Base-by-base conservation (phyloP, 2,329 filamentous ascomycete genomes). In the Colletotrichum sp. region DNA sequence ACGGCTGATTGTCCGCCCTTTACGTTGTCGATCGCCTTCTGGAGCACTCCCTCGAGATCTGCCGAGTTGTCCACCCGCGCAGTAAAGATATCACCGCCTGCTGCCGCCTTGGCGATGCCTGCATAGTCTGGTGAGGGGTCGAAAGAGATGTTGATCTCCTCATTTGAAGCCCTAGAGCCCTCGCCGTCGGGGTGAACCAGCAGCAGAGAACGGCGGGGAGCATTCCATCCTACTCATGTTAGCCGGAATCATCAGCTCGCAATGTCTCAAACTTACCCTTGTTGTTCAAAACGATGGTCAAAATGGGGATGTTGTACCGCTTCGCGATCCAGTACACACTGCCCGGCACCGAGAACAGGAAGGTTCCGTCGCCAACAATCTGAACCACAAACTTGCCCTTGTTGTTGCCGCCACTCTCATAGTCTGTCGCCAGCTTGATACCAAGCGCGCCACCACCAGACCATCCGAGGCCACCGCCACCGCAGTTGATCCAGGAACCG, bases 391-490 rank as follows among this genome's bases (percentile, higher is more conserved):
- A 89, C 75, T 85, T 86, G 18, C 78, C 78, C 79, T 87, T 87
- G 69, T 63, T 63, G 8, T 32, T 63, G 15, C 87, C 88, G 28
- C 86, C 85, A 67, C 86, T 84, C 78, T 85, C 84, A 6, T 78
- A 79, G 32, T 85, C 84, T 1, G 82, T 91, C 0, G 94, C 95
- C 9, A 96, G 89, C 82, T 96, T 96, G 81, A 96, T 93, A 3
- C 95, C 95, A 5, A 96, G 83, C 0, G 93, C 93, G 68, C 87
- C 95, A 16, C 95, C 95, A 16, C 94, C 95, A 13, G 92, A 94
- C 95, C 95, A 96, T 3, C 95, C 95, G 0, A 96, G 91, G 3
- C 95, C 95, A 16, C 94, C 95, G 1, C 93, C 95, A 2, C 95
- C 95, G 81, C 94, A 96, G 82, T 96, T 96, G 80, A 96, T 92